phyloP scores from a whole-genome alignment of 2,329 filamentous ascomycete genomes.

The Lasiodiplodia gonubiensis region DNA sequence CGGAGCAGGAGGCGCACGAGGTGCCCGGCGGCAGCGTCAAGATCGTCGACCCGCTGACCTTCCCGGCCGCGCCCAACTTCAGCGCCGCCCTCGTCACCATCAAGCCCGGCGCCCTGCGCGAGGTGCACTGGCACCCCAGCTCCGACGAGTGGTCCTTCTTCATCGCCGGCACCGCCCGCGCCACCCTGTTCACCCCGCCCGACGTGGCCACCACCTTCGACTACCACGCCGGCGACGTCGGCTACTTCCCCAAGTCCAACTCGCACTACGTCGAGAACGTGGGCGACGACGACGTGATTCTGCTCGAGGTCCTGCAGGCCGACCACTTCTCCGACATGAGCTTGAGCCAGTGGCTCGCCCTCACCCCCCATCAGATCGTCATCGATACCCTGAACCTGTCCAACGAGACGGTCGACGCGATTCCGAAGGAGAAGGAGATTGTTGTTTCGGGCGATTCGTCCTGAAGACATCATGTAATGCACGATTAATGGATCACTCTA shows the following conservation, averaged over 20 bases:
- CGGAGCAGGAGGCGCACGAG: conserved; percentile 43
- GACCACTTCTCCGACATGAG: conserved; percentile 30
- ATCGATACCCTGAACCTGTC: conserved; percentile 60
- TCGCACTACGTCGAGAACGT: conserved; percentile 33
- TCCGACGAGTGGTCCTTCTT: conserved; percentile 32
- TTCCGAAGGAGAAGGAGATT: conserved; percentile 52
- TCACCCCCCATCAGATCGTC: conserved; percentile 63
- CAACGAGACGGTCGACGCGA: conserved; percentile 45
- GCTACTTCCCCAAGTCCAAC: conserved; percentile 31
- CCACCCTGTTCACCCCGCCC: conserved; percentile 31
- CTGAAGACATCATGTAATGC: neutral
- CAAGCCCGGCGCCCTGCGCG: conserved; percentile 32
- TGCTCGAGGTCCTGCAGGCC: conserved; percentile 32
- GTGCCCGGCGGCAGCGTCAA: conserved; percentile 33
- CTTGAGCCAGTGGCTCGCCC: conserved; percentile 39
- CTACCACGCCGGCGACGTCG: conserved; percentile 31
- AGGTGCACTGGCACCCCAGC: conserved; percentile 32
- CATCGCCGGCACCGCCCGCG: conserved; percentile 29
- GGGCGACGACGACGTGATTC: conserved; percentile 30
- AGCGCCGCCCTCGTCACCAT: conserved; percentile 32
- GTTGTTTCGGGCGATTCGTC: conserved; percentile 13
- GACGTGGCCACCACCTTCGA: conserved; percentile 31
- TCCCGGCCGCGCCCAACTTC: conserved; percentile 31
- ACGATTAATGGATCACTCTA: neutral
- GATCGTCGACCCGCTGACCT: conserved; percentile 32